Base-by-base conservation (phyloP, 306 rosid species). In the Quercus dentata region DNA sequence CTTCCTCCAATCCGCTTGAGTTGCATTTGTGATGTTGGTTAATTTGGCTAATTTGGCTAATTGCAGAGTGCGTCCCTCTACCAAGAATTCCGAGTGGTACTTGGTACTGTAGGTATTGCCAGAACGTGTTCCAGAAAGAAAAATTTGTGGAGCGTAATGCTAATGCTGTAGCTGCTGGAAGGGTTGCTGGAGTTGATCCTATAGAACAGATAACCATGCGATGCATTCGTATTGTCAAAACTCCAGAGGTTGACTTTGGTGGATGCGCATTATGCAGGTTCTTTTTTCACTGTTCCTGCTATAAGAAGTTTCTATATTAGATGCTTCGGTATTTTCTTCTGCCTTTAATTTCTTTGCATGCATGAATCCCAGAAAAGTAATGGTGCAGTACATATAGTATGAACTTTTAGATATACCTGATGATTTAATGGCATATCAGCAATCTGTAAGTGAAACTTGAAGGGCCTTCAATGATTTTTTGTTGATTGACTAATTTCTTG, bases 81-180 rank as follows among this genome's bases (percentile, higher is more conserved):
- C 84, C 90, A 74, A 63, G 74, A 46, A 59, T 89, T 51, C 93
- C 98, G 1, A 83, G 65, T 79, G 98, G 89, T 46, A 73, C 89
- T 75, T 93, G 99, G 99, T 96, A 91, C 86, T 96, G 99, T 85
- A 93, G 86, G 80, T 82, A 88, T 78, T 96, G 99, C 87, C 93
- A 87, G 84, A 87, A 81, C 82, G 25, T 84, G 74, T 90, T 88
- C 56, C 89, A 76, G 56, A 86, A 69, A n/a, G 94, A 91, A 69
- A 91, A 79, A 85, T 83, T 74, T 79, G 92, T 82, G 79, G 91
- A 90, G 80, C 87, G 64, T 68, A 88, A 87, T 76, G 77, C 81
- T 79, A 91, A 92, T 88, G 97, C 99, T 55, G 79, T 83, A 76
- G 92, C 91, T n/a, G 96, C 92, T 69, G 96, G 96, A 77, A 90